Evolutionary conservation across 1,284 basidiomycete genomes (phyloP), one percentile per base, ranked within the genome.

Genomic region (Microbotryum lychnidis-dioicae): DNA sequence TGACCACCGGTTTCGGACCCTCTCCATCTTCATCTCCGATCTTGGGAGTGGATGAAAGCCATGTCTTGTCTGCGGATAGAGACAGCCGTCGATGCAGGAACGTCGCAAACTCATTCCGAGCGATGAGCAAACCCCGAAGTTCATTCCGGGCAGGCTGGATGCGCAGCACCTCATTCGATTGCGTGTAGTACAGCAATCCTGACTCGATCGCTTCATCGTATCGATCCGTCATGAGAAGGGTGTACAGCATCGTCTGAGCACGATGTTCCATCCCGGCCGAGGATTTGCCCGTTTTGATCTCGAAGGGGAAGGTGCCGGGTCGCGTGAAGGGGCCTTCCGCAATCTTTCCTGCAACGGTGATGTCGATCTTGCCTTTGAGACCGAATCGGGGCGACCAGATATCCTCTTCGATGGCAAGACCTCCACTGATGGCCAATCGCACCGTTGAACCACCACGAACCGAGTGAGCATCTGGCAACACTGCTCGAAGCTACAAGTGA

Each of bases 241-340:
- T 97, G 73, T 98, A 99, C 7, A 98, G 78, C 86, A 97, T 93
- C 1, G 96, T 98, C 76, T 99, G 94, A 0, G 96, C 96, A 49
- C 92, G 86, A 75, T 98, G 96, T 69, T 94, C 90, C 81, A 93
- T 84, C 3, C 86, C 83, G 14, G 84, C 84, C 31, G 84, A 77
- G 1, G 85, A 76, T 56, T 87, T 79, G 1, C 96, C 94, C 0
- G 94, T 99, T 77, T 98, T 99, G 77, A 98, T 89, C 76, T 99
- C 96, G 53, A 98, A 83, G 2, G 94, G 91, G 70, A 87, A 81
- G 0, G 84, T 83, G 12, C 42, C 63, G 25, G 50, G 20, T 3
- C 44, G 55, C 3, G 47, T 50, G 25, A 49, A 53, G 0, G 56
- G 59, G 69, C 64, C 70, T 63, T 54, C 70, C 54, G 56, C 81